phyloP scores from a whole-genome alignment of 129 eudicot genomes.

The Flaveria bidentis region DNA sequence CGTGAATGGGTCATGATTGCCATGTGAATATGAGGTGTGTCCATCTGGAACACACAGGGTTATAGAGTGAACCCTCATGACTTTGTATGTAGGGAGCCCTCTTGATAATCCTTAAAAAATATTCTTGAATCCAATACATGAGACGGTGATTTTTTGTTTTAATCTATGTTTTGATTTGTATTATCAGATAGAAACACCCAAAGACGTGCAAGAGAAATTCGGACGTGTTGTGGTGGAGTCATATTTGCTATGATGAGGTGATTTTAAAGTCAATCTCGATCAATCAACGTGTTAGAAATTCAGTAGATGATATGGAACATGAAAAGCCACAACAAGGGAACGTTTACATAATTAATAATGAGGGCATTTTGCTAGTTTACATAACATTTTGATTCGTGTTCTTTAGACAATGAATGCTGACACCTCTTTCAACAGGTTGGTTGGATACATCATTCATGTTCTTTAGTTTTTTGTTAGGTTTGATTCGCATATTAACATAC shows the following conservation, averaged over 20 bases:
- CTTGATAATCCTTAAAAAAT: conserved; percentile 3
- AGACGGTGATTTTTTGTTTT: background rate
- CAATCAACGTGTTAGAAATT: background rate
- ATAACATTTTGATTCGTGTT: conserved; percentile 22
- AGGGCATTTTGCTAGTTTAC: conserved; percentile 1
- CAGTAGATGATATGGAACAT: background rate
- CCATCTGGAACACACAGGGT: background rate
- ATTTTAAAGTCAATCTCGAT: background rate
- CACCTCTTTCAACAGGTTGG: conserved; percentile 2
- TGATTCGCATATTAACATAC: too few species aligned
- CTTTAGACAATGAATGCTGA: background rate
- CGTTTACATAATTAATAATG: conserved; percentile 15
- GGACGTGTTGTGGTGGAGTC: conserved; percentile 94
- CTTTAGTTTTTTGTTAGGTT: background rate
- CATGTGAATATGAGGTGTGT: background rate
- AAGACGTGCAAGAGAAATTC: conserved; percentile 91
- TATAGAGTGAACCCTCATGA: too few species aligned
- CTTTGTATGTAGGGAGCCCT: too few species aligned
- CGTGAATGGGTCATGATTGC: background rate
- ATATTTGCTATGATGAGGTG: conserved; percentile 60
- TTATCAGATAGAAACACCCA: conserved; percentile 89
- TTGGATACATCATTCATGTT: background rate
- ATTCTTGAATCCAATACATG: background rate
- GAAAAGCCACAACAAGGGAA: background rate
- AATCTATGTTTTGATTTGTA: conserved; percentile 7